These are phyloP conservation scores for Candida stauntonica DNA, from an alignment of 805 yeast genomes.

Conservation along the genomic window DNA sequence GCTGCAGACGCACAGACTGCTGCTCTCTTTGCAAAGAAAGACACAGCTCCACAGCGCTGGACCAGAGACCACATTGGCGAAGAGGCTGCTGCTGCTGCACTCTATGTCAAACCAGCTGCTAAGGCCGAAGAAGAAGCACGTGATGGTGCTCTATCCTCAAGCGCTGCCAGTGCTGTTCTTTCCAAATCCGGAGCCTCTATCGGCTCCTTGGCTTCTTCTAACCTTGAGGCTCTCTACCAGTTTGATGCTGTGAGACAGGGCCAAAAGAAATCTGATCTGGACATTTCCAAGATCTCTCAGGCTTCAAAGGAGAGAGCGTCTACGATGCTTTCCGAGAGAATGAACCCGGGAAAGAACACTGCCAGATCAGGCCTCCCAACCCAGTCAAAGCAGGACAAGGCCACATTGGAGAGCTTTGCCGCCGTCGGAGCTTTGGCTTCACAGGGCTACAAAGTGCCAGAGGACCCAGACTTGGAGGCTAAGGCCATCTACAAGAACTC, in stretches of 20 bases:
- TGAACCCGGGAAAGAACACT: conserved; percentile 27
- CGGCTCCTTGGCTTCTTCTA: conserved; percentile 35
- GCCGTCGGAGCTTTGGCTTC: conserved; percentile 55
- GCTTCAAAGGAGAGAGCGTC: conserved; percentile 41
- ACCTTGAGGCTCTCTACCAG: conserved; percentile 37
- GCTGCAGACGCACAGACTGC: conserved; percentile 67
- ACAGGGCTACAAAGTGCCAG: conserved; percentile 35
- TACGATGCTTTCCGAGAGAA: conserved; percentile 27
- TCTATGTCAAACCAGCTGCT: conserved; percentile 15
- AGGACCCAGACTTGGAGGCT: conserved; percentile 42
- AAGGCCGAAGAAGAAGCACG: not conserved
- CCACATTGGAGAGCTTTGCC: conserved; percentile 44
- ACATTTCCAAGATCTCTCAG: conserved; percentile 47
- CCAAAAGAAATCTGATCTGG: conserved; percentile 37
- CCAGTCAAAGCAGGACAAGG: conserved; percentile 35
- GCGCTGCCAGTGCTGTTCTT: conserved; percentile 23
- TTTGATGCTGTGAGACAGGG: conserved; percentile 42
- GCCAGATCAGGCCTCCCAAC: conserved; percentile 39
- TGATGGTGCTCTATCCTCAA: conserved; percentile 7
- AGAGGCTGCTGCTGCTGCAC: conserved; percentile 44
- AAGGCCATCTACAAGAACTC: conserved; percentile 31
- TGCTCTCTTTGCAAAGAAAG: conserved; percentile 46
- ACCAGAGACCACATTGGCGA: conserved; percentile 46
- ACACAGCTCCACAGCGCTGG: conserved; percentile 46
- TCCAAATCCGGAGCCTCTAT: conserved; percentile 37